Percentiles rank a stretch among this genome's conserved stretches.
Evolutionary conservation across 495 filamentous ascomycete species (phyloP).

Genomic region (Tuber aestivum): DNA sequence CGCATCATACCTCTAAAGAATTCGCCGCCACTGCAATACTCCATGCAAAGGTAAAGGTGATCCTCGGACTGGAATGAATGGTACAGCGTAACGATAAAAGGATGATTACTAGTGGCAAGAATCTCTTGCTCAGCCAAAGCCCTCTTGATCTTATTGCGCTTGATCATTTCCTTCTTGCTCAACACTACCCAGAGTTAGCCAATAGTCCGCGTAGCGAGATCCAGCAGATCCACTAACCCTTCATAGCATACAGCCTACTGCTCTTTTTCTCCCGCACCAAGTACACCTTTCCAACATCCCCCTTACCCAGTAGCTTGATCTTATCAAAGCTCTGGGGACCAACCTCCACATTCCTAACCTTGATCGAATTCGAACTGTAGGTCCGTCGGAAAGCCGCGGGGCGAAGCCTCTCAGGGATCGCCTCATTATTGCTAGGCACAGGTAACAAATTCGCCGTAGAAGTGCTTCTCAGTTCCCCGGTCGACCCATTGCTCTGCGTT

Average conservation of each 20-base stretch:
- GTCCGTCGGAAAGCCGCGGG: conserved; percentile 76
- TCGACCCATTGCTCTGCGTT: conserved; percentile 29
- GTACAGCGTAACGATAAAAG: conserved; percentile 96
- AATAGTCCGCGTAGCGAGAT: background rate
- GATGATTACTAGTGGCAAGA: conserved; percentile 94
- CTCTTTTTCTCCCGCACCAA: conserved; percentile 97
- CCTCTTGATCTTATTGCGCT: conserved; percentile 99
- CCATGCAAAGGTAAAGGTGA: conserved; percentile 97
- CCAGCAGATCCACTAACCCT: conserved; percentile 56
- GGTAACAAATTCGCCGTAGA: conserved; percentile 39
- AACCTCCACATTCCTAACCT: conserved; percentile 93
- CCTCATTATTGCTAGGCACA: conserved; percentile 39
- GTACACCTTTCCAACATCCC: conserved; percentile 97
- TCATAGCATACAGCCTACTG: conserved; percentile 92
- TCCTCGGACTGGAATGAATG: conserved; percentile 99
- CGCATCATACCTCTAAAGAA: conserved; percentile 71
- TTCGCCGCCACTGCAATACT: conserved; percentile 97
- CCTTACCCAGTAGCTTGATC: conserved; percentile 98
- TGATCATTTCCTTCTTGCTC: conserved; percentile 99
- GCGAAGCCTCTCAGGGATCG: conserved; percentile 37
- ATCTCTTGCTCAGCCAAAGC: conserved; percentile 97
- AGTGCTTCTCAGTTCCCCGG: conserved; percentile 26
- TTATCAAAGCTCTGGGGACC: conserved; percentile 96
- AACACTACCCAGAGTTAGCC: conserved; percentile 59
- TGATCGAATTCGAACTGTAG: conserved; percentile 98